Percentiles rank a stretch among this genome's conserved stretches.
These are phyloP conservation scores for Suillus placidus DNA, from an alignment of 768 basidiomycete genomes.

Conservation along the genomic window DNA sequence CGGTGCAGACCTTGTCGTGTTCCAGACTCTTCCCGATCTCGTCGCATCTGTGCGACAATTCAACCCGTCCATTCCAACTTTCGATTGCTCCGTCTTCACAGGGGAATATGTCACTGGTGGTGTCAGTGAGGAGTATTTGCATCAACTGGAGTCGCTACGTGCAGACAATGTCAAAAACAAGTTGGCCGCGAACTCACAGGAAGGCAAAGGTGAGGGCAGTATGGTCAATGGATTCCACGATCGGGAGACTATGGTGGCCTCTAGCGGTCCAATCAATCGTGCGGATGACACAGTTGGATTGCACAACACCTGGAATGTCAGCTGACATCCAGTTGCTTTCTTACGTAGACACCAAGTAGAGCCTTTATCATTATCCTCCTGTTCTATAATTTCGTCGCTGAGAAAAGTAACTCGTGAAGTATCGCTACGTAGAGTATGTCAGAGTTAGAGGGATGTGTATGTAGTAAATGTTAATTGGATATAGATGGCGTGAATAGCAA, in stretches of 20 bases:
- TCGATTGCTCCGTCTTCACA: constrained; percentile 98
- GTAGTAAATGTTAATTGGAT: constrained; percentile 8
- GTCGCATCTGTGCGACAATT: constrained; percentile 82
- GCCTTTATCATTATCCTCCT: neutral
- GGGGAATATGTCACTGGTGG: constrained; percentile 97
- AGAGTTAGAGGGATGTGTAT: neutral
- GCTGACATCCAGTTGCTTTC: constrained; percentile 23
- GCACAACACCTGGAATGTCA: constrained; percentile 67
- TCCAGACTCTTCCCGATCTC: constrained; percentile 90
- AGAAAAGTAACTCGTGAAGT: neutral
- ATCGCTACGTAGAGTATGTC: neutral
- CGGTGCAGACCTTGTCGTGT: constrained; percentile 95
- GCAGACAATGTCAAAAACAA: constrained; percentile 81
- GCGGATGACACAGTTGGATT: constrained; percentile 79
- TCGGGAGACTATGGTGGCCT: constrained; percentile 28
- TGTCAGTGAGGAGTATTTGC: constrained; percentile 82
- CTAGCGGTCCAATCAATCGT: constrained; percentile 55
- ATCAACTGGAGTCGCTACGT: constrained; percentile 71
- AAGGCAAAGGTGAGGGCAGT: constrained; percentile 39
- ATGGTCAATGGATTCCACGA: constrained; percentile 21
- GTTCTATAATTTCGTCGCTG: neutral
- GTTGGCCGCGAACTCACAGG: constrained; percentile 34
- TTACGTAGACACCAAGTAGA: neutral
- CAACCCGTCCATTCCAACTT: constrained; percentile 73
- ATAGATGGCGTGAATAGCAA: constrained; percentile 11